Evolutionary conservation across 129 eudicot genomes (phyloP).

Genomic region (Artemisia tridentata): DNA sequence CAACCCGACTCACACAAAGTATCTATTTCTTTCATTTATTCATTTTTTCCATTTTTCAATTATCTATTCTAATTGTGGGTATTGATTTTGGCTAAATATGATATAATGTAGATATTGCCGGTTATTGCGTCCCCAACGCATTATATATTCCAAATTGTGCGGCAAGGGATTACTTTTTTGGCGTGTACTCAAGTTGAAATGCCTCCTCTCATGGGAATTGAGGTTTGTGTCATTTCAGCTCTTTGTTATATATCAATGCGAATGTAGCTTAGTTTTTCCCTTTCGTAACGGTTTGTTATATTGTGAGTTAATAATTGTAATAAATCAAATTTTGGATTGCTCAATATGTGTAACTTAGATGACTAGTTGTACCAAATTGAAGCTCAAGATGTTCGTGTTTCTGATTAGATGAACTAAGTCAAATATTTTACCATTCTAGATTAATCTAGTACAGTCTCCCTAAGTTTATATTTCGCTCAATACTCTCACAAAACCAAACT

Average conservation of each 20-base stretch:
- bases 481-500: too few relatives aligned
- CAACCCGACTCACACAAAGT: constrained; percentile 89
- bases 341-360: too few relatives aligned
- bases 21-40: neutral
- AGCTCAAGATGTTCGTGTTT: neutral
- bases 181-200: constrained; percentile 98
- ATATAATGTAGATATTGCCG: constrained; percentile 52
- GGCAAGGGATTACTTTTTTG: constrained; percentile 83
- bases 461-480: too few relatives aligned
- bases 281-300: too few relatives aligned
- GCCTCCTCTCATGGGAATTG: constrained; percentile 87
- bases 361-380: neutral
- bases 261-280: too few relatives aligned
- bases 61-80: neutral
- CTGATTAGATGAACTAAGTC: neutral
- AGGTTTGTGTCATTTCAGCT: too few relatives aligned
- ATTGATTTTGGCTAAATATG: neutral
- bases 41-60: neutral
- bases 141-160: constrained; percentile 85
- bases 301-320: too few relatives aligned
- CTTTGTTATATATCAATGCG: too few relatives aligned
- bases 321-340: too few relatives aligned
- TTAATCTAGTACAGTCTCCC: too few relatives aligned
- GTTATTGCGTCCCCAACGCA: constrained; percentile 97
- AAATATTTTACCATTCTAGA: too few relatives aligned